Percentiles rank a stretch among this genome's conserved stretches.
phyloP scores from a whole-genome alignment of 1,139 yeast genomes.

The Yamadazyma kanchanaburiensis region DNA sequence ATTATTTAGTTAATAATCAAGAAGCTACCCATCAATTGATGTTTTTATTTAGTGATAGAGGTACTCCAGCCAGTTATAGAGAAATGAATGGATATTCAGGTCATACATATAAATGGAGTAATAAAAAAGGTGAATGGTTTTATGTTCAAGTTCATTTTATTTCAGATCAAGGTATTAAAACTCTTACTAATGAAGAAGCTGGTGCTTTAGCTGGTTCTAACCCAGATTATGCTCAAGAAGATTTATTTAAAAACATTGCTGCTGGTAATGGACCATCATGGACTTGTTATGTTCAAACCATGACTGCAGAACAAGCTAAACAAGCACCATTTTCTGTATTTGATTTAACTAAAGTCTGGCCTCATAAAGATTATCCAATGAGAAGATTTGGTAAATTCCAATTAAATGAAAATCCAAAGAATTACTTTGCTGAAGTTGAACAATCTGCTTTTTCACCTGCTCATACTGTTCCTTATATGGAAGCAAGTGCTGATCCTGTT shows the following conservation, averaged over 20 bases:
- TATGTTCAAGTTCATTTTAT: conserved; percentile 65
- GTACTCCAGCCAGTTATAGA: conserved; percentile 64
- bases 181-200: conserved; percentile 57
- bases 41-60: conserved; percentile 62
- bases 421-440: conserved; percentile 79
- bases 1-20: conserved; percentile 58
- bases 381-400: conserved; percentile 70
- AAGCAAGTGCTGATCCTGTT: conserved; percentile 84
- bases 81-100: conserved; percentile 73
- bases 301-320: conserved; percentile 65
- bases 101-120: conserved; percentile 68
- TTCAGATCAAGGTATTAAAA: conserved; percentile 59
- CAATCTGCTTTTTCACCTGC: conserved; percentile 83
- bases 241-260: conserved; percentile 59
- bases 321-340: conserved; percentile 61
- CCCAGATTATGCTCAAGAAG: conserved; percentile 65
- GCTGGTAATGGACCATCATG: conserved; percentile 60
- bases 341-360: conserved; percentile 79
- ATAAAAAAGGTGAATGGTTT: conserved; percentile 61
- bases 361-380: conserved; percentile 72
- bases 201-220: conserved; percentile 54
- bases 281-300: conserved; percentile 64
- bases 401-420: conserved; percentile 69
- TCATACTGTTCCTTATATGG: conserved; percentile 81
- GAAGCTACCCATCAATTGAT: conserved; percentile 65